Evolutionary conservation across 139 green algal genomes (phyloP), one percentile per base, ranked within the genome.

Genomic region (Asterochloris erici): DNA sequence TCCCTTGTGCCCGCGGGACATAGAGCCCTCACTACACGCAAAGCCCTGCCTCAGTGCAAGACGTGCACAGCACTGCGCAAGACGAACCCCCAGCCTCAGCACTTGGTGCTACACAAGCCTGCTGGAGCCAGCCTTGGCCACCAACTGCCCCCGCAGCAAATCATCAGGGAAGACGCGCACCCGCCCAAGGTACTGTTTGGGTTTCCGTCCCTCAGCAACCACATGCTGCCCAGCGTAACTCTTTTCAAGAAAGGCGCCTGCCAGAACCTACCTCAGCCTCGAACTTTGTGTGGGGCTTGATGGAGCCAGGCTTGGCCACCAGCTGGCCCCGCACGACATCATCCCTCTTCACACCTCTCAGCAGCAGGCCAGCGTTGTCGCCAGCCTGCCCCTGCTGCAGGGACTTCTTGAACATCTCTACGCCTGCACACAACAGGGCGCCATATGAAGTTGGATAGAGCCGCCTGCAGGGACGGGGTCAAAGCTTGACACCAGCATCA

Each of bases 331-430:
- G 88, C 82, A 91, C 77, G 17, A 99, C 91, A 75, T 99, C 96
- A 75, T 98, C 94, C 12, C 97, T 88, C 93, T 99, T 99, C 73
- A 99, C 83, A 61, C 97, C 95, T 38, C 97, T 90, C 84, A 99
- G 90, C 78, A 99, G 91, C 86, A 99, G 92, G 0, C 97, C 97
- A 63, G 98, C 94, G 84, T 99, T 99, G 84, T 99, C 97, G 10
- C 97, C 97, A 54, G 97, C 97, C 90, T 98, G 91, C 16, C 96
- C 96, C 88, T 94, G 87, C 85, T 93, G 92, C 29, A 99, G 86
- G 28, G 66, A 84, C 90, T 99, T 99, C 90, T 99, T 99, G 90
- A 99, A 99, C 97, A 99, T 99, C 90, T 99, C 95, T 77, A 98
- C 93, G 28, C 93, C 90, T 86, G 85, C 23, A 54, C 38, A 54